phyloP scores from a whole-genome alignment of 371 early-diverging fungal species.

The Mortierella sp. region DNA sequence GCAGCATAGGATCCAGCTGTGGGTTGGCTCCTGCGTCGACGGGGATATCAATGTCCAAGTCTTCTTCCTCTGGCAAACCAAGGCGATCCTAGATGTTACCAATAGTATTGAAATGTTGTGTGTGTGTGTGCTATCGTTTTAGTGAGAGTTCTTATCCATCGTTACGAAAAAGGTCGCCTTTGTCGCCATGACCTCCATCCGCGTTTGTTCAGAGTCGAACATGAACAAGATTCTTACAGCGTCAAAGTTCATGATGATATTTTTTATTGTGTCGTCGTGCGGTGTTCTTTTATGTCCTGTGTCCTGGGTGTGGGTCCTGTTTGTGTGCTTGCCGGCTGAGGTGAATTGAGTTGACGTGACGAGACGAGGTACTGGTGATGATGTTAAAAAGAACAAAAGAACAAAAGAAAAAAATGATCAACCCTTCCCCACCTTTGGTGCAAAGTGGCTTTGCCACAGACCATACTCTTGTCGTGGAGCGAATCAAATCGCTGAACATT shows the following conservation, averaged over 20 bases:
- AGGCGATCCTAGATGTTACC: conserved; percentile 24
- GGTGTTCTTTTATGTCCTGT: not conserved
- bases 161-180: not conserved
- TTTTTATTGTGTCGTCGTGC: not conserved
- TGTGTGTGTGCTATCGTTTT: not conserved
- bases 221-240: conserved; percentile 18
- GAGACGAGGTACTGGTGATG: not conserved
- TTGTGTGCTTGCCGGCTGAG: not conserved
- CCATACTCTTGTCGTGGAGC: too few species aligned
- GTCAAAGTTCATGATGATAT: conserved; percentile 26
- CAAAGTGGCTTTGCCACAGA: not conserved
- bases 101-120: not conserved
- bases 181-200: not conserved
- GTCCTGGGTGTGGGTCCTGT: not conserved
- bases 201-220: not conserved
- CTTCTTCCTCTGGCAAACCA: conserved; percentile 35
- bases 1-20: conserved; percentile 33
- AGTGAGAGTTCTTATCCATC: not conserved
- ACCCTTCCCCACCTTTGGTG: not conserved
- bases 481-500: not conserved
- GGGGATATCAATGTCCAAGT: conserved; percentile 34
- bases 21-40: not conserved
- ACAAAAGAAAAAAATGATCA: not conserved
- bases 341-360: not conserved
- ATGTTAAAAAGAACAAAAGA: not conserved